These are phyloP conservation scores for Pseudogymnoascus sp. DNA, from an alignment of 2,329 filamentous ascomycete genomes.

Conservation along the genomic window DNA sequence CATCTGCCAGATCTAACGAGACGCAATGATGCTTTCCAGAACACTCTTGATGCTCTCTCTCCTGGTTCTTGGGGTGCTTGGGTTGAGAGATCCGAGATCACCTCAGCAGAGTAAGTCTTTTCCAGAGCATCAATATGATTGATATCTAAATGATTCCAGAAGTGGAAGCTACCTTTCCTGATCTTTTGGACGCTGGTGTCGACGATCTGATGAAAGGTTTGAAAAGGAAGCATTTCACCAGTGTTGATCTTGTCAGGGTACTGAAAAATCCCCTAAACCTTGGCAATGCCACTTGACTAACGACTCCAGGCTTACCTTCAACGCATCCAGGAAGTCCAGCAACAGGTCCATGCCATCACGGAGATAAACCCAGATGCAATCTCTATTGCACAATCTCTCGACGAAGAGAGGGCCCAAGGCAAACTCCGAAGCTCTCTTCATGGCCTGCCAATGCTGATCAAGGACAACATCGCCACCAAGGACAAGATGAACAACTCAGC, in stretches of 20 bases:
- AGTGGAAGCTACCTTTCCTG: constrained; percentile 21
- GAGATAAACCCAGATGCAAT: constrained; percentile 28
- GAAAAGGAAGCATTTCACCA: constrained; percentile 41
- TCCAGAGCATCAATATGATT: not conserved
- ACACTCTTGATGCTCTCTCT: not conserved
- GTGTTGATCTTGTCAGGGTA: constrained; percentile 45
- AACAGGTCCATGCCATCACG: constrained; percentile 19
- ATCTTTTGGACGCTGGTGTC: constrained; percentile 41
- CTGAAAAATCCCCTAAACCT: constrained; percentile 30
- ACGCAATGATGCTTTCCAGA: not conserved
- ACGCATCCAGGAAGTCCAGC: constrained; percentile 21
- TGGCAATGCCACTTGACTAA: constrained; percentile 24
- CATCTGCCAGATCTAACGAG: not conserved
- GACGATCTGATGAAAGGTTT: constrained; percentile 43
- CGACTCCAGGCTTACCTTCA: constrained; percentile 18
- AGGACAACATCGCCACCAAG: constrained; percentile 51
- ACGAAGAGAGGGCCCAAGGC: constrained; percentile 22
- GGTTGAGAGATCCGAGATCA: not conserved
- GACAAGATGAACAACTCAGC: constrained; percentile 45
- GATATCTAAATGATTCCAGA: not conserved
- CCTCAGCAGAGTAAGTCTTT: not conserved
- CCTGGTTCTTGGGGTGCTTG: not conserved
- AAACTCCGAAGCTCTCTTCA: constrained; percentile 35
- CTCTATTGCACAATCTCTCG: constrained; percentile 22
- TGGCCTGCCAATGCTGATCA: constrained; percentile 51